Conservation (phyloP, 1,284 basidiomycete species). For the Neolentinus lepideus region DNA sequence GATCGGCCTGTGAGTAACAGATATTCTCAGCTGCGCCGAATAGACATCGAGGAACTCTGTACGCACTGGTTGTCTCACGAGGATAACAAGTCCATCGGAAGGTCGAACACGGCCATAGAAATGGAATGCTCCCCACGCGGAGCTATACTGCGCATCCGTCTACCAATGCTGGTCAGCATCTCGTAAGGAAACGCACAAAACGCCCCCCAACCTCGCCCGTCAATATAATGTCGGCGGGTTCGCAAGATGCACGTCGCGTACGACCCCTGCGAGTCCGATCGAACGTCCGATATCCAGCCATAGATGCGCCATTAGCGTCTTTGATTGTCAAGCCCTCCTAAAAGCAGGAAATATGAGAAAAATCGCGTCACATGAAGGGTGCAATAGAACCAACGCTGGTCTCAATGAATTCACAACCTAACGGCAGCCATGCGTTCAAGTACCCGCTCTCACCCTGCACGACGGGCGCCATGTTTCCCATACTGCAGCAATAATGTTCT, state of each 20-base stretch:
- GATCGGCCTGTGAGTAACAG: conserved; percentile 17
- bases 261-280: conserved; percentile 2
- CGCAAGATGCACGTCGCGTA: conserved; percentile 8
- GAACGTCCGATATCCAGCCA: background rate
- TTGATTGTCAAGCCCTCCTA: conserved; percentile 36
- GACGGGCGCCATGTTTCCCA: conserved; percentile 19
- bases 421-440: conserved; percentile 39
- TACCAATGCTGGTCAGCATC: conserved; percentile 17
- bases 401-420: conserved; percentile 24
- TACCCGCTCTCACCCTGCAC: conserved; percentile 17
- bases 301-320: background rate
- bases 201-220: conserved; percentile 35
- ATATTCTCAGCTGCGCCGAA: background rate
- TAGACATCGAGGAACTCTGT: background rate
- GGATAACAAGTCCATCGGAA: conserved; percentile 41
- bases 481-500: conserved; percentile 33
- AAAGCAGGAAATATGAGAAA: conserved; percentile 2
- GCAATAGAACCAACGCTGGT: conserved; percentile 23
- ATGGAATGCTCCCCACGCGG: conserved; percentile 40
- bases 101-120: conserved; percentile 42
- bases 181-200: background rate
- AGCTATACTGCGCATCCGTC: conserved; percentile 37
- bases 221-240: conserved; percentile 35
- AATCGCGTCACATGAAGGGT: background rate
- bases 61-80: conserved; percentile 36